Evolutionary conservation across 306 rosid species (phyloP), one percentile per base, ranked within the genome.

Genomic region (Castanea sativa): DNA sequence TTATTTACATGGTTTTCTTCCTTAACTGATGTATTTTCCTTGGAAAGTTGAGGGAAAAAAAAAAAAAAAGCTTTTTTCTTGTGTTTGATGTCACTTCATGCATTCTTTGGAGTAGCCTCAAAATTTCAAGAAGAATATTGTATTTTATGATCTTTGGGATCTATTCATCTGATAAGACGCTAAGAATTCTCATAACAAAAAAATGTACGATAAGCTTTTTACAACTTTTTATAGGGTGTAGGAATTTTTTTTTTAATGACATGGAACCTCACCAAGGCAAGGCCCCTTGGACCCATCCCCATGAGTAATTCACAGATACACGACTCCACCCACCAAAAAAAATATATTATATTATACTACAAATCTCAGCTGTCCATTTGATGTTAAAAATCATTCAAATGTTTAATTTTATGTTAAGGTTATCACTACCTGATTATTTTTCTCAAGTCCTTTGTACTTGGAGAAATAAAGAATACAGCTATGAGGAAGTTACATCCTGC

Each of bases 381-480:
- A 65, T 80, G 7, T 56, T 29, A 29, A 19, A 49, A 58, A 43
- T 53, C 12, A 41, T 38, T 18, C 57, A 33, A 16, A 33, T 55
- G 33, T 15, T 79, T 65, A 18, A 45, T 19, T 25, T 64, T 23
- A 32, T 30, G 8, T 74, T 69, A 33, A 78, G 45, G 20, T 67
- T 68, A 41, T 51, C 53, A 45, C 18, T 51, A 18, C 19, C 8
- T 55, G 19, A 4, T 56, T 56, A n/a, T n/a, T 4, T 58, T 38
- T 75, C 59, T 58, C 73, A 75, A 51, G 30, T 81, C 75, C 53
- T 69, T 76, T 77, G 38, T 13, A 67, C n/a, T 32, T 64, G 67
- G 69, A 57, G 64, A 57, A 32, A 60, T 32, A 19, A 30, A 67
- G 25, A 29, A 76, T 64, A 71, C n/a, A 81, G 29, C 30, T 64